phyloP scores from a whole-genome alignment of 345 rosid species.

The Psidium guajava region DNA sequence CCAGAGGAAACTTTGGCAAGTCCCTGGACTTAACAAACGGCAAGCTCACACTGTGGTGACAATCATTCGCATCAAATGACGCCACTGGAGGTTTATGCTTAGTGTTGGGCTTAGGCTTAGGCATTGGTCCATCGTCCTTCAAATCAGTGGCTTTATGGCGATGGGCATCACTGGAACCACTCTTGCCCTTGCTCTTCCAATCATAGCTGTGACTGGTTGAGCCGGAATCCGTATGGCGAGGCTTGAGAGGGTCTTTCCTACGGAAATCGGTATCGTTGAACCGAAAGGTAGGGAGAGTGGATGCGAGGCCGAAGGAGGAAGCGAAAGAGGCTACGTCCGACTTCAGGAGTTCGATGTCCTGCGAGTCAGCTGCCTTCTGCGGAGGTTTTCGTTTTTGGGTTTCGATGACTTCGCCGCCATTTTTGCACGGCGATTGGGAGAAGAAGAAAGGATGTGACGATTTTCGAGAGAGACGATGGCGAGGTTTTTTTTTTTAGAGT shows the following conservation, averaged over 20 bases:
- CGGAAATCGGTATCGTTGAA: background rate
- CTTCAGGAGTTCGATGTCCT: constrained; percentile 27
- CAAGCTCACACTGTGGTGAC: no score
- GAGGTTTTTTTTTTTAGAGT: background rate
- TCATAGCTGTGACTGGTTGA: background rate
- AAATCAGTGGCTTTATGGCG: background rate
- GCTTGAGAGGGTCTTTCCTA: background rate
- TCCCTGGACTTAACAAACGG: constrained; percentile 36
- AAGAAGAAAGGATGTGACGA: background rate
- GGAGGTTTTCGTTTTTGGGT: constrained; percentile 8
- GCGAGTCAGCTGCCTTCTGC: background rate
- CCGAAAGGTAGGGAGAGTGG: background rate
- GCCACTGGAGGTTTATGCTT: constrained; percentile 51
- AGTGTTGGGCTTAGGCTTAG: no score
- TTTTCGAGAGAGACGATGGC: background rate
- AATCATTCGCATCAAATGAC: constrained; percentile 23
- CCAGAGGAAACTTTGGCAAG: constrained; percentile 60
- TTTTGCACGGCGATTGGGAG: background rate
- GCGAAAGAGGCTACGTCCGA: constrained; percentile 72
- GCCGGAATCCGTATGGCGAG: background rate
- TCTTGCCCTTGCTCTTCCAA: background rate
- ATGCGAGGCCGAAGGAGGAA: constrained; percentile 65
- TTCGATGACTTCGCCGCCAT: constrained; percentile 7
- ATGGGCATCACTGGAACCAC: background rate
- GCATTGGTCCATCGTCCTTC: background rate